phyloP scores from a whole-genome alignment of 2,329 filamentous ascomycete genomes.

The Aureobasidium sp. region DNA sequence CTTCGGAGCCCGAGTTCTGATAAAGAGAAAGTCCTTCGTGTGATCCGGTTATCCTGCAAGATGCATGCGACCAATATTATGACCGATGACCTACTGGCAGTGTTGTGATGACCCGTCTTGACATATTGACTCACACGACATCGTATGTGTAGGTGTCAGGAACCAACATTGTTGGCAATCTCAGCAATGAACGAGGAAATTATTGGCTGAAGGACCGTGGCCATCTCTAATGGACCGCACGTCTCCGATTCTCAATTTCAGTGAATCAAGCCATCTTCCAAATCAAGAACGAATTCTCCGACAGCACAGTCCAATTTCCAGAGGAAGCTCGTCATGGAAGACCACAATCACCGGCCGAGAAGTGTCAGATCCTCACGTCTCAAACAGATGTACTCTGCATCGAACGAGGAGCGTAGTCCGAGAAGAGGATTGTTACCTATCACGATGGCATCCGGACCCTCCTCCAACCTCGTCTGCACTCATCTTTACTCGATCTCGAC shows the following conservation, averaged over 20 bases:
- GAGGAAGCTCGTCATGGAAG: conserved; percentile 6
- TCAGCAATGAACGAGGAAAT: neutral
- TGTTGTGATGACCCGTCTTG: neutral
- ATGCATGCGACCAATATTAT: neutral
- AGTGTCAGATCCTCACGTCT: conserved; percentile 4
- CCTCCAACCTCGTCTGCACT: neutral
- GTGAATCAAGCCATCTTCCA: conserved; percentile 1
- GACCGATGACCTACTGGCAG: too few relatives aligned
- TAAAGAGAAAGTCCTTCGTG: neutral
- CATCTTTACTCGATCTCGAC: neutral
- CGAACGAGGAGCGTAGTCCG: neutral
- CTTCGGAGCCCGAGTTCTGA: too few relatives aligned
- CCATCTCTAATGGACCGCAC: conserved; percentile 4
- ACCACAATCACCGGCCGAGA: neutral
- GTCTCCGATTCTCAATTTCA: neutral
- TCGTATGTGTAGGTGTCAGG: neutral
- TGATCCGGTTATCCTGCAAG: neutral
- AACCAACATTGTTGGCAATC: neutral
- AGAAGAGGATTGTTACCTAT: neutral
- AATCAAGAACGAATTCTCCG: neutral
- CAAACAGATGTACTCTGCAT: conserved; percentile 5
- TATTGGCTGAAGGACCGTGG: neutral
- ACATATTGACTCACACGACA: neutral
- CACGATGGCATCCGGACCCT: neutral
- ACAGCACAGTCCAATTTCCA: neutral